Conservation (phyloP, 2,329 filamentous ascomycete species). For the Furcasterigmium furcatum region DNA sequence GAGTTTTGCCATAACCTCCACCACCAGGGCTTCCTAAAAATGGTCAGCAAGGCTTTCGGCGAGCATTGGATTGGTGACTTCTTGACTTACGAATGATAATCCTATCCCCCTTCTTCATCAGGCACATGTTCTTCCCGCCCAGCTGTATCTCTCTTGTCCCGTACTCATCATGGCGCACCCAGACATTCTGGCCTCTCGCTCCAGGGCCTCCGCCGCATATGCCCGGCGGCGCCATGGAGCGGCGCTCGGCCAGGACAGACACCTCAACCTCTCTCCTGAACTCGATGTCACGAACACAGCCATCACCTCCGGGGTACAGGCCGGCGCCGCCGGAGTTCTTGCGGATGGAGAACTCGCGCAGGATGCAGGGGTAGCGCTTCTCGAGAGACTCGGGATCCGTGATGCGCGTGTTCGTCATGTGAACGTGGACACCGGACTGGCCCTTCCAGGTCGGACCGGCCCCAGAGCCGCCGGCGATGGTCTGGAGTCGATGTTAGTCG, state of each 20-base stretch:
- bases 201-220: conserved; percentile 70
- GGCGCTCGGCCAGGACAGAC: conserved; percentile 72
- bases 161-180: conserved; percentile 42
- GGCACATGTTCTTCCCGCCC: conserved; percentile 11
- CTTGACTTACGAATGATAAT: too few relatives aligned
- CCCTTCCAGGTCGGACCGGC: conserved; percentile 24
- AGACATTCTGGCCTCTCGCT: conserved; percentile 65
- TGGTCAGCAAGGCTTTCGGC: too few relatives aligned
- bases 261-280: conserved; percentile 72
- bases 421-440: conserved; percentile 23
- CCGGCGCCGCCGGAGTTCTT: conserved; percentile 53
- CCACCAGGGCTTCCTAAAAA: too few relatives aligned
- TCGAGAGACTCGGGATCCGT: conserved; percentile 31
- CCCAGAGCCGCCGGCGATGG: conserved; percentile 27
- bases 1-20: too few relatives aligned
- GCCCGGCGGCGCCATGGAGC: conserved; percentile 75
- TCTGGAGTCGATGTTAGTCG: too few relatives aligned
- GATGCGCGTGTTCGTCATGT: conserved; percentile 36
- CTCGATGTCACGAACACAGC: conserved; percentile 76
- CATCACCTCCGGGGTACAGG: conserved; percentile 69
- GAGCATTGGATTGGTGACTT: too few relatives aligned
- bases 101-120: conserved; percentile 9
- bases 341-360: conserved; percentile 26
- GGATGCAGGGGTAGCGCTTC: conserved; percentile 26
- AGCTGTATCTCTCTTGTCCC: conserved; percentile 18